These are phyloP conservation scores for Penicillium decumbens DNA, from an alignment of 2,329 filamentous ascomycete genomes.

Conservation along the genomic window DNA sequence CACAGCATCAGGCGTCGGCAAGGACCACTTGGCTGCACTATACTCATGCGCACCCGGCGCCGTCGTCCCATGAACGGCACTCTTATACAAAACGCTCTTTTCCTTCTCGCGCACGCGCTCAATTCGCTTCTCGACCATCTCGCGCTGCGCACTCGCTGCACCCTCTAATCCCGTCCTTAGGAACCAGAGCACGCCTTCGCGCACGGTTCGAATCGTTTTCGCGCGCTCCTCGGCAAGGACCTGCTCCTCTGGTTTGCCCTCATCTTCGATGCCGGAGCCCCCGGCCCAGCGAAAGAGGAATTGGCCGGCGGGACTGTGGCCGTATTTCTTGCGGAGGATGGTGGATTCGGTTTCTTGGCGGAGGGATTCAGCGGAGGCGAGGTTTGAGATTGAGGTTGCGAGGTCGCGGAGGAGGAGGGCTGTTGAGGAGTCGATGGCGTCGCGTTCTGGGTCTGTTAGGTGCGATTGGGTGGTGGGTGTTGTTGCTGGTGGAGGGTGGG, in stretches of 20 bases:
- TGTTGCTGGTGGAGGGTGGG: conserved; percentile 23
- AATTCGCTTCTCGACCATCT: conserved; percentile 89
- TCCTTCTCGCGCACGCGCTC: conserved; percentile 83
- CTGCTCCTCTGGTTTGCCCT: conserved; percentile 62
- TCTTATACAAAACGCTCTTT: conserved; percentile 75
- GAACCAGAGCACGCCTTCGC: conserved; percentile 81
- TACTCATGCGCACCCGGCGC: conserved; percentile 13
- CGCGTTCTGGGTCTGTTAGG: conserved; percentile 75
- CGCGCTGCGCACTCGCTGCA: conserved; percentile 72
- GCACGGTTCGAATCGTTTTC: conserved; percentile 62
- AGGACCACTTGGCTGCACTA: conserved; percentile 11
- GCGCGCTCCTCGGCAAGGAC: conserved; percentile 65
- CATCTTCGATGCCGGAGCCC: conserved; percentile 45
- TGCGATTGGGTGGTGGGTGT: conserved; percentile 43
- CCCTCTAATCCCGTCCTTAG: conserved; percentile 69
- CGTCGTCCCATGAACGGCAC: conserved; percentile 21
- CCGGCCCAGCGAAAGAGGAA: conserved; percentile 55
- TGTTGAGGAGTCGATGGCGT: conserved; percentile 80
- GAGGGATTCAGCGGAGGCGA: conserved; percentile 76
- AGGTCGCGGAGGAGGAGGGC: conserved; percentile 81
- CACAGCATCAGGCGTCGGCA: conserved; percentile 26
- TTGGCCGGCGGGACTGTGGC: conserved; percentile 44
- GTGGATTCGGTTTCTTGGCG: conserved; percentile 70
- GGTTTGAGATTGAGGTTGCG: conserved; percentile 70
- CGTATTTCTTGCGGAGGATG: conserved; percentile 68